A percentile compares a stretch with the other conserved stretches of the same genome.
These are phyloP conservation scores for Alternaria brassicae DNA, from an alignment of 2,329 filamentous ascomycete genomes.

Conservation along the genomic window DNA sequence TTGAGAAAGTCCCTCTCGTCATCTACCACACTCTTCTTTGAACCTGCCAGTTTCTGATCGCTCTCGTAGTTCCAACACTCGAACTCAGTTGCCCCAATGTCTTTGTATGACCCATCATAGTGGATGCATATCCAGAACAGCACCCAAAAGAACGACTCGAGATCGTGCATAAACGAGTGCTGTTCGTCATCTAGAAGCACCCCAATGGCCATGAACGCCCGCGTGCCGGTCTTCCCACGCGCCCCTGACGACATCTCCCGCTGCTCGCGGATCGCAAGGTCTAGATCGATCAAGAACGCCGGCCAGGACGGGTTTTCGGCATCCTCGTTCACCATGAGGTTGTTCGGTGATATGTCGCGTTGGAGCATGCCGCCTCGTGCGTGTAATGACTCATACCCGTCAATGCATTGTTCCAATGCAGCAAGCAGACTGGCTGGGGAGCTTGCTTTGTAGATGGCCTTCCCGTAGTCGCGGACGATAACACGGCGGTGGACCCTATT, in stretches of 20 bases:
- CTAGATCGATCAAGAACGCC: conserved; percentile 55
- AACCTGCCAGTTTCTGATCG: no score
- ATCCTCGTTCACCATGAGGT: conserved; percentile 59
- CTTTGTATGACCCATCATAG: conserved; percentile 52
- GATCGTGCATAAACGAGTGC: conserved; percentile 58
- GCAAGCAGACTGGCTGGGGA: no score
- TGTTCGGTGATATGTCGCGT: conserved; percentile 56
- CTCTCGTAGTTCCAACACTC: no score
- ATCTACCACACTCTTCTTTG: no score
- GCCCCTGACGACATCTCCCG: conserved; percentile 50
- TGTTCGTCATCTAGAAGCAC: conserved; percentile 47
- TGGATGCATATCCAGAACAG: conserved; percentile 58
- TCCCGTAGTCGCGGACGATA: conserved; percentile 52
- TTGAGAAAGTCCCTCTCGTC: no score
- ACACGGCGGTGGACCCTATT: conserved; percentile 39
- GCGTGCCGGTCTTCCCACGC: conserved; percentile 54
- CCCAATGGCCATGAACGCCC: conserved; percentile 58
- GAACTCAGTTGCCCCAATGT: no score
- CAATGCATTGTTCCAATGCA: conserved; percentile 45
- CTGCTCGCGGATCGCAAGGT: conserved; percentile 45
- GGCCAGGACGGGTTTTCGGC: conserved; percentile 49
- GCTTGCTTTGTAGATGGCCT: conserved; percentile 52
- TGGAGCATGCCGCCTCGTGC: conserved; percentile 48
- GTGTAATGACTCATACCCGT: conserved; percentile 43
- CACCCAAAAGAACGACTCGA: conserved; percentile 61